Evolutionary conservation across 768 basidiomycete genomes (phyloP).

Genomic region (Pisolithus orientalis): DNA sequence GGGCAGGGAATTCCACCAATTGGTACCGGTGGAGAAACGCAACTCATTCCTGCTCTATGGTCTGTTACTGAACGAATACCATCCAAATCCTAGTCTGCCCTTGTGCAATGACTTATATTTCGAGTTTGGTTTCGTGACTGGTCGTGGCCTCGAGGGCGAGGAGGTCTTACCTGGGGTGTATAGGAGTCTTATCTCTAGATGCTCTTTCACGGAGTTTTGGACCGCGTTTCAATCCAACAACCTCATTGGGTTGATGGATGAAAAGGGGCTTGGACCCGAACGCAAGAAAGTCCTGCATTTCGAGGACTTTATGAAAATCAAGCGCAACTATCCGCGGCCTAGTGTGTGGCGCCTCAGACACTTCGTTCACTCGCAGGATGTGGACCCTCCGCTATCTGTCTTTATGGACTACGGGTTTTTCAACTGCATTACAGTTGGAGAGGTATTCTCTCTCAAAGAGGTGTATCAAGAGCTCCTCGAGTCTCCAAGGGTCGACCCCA

Average conservation of each 20-base stretch:
- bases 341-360: constrained; percentile 35
- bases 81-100: neutral
- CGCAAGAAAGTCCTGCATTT: constrained; percentile 10
- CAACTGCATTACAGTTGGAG: constrained; percentile 25
- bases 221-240: constrained; percentile 18
- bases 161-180: constrained; percentile 12
- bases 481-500: constrained; percentile 16
- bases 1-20: neutral
- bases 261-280: constrained; percentile 9
- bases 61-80: neutral
- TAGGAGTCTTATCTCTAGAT: constrained; percentile 15
- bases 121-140: constrained; percentile 11
- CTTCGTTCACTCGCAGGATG: constrained; percentile 11
- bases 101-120: neutral
- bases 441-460: constrained; percentile 21
- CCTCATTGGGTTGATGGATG: constrained; percentile 23
- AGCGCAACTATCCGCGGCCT: constrained; percentile 6
- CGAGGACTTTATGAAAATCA: constrained; percentile 18
- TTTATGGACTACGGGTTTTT: constrained; percentile 31
- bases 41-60: neutral
- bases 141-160: neutral
- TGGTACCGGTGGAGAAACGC: neutral
- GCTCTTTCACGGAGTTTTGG: constrained; percentile 32
- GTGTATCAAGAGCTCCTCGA: constrained; percentile 27
- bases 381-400: constrained; percentile 8